Percentiles rank a stretch among this genome's conserved stretches.
phyloP scores from a whole-genome alignment of 768 basidiomycete species.

The Hygrophoropsis aurantiaca region DNA sequence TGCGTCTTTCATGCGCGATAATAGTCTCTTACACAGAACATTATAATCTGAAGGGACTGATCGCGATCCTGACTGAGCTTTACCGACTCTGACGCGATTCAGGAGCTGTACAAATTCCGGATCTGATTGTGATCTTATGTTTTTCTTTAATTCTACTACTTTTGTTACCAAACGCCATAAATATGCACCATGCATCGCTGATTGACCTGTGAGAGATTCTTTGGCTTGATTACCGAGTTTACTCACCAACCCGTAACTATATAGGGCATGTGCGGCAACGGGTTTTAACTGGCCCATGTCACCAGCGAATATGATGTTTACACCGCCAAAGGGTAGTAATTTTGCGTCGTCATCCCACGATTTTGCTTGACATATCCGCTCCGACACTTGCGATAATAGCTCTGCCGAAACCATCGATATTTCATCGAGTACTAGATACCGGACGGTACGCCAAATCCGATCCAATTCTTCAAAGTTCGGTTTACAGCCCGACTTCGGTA shows the following conservation, averaged over 20 bases:
- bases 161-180: neutral
- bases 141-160: neutral
- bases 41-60: too few relatives aligned
- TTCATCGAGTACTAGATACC: neutral
- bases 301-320: neutral
- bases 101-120: too few relatives aligned
- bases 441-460: neutral
- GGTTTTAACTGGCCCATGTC: neutral
- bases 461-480: constrained; percentile 4
- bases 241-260: neutral
- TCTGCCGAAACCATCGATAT: neutral
- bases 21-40: too few relatives aligned
- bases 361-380: neutral
- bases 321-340: neutral
- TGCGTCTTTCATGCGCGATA: neutral
- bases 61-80: too few relatives aligned
- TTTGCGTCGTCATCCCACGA: neutral
- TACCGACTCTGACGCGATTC: too few relatives aligned
- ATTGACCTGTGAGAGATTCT: neutral
- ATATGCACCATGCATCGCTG: neutral
- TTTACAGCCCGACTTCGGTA: constrained; percentile 8
- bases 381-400: neutral
- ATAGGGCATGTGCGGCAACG: neutral
- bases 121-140: too few relatives aligned
- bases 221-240: neutral